phyloP scores from a whole-genome alignment of 768 basidiomycete genomes.

The Nidularia pulvinata region DNA sequence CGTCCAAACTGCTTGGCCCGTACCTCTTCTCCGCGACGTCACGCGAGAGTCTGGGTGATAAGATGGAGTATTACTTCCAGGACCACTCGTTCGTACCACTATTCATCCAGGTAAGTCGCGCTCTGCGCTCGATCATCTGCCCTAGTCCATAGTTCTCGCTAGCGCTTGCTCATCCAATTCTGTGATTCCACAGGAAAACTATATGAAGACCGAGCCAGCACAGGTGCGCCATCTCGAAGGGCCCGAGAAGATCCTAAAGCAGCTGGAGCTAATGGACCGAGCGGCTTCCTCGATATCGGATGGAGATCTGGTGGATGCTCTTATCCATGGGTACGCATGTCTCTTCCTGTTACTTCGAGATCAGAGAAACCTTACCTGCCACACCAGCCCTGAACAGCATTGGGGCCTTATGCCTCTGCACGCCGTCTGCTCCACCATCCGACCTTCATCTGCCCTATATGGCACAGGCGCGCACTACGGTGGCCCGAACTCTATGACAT shows the following conservation, averaged over 20 bases:
- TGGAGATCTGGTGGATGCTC: slow-evolving; percentile 88
- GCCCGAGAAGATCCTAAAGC: slow-evolving; percentile 65
- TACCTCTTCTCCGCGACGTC: slow-evolving; percentile 86
- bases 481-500: slow-evolving; percentile 66
- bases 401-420: slow-evolving; percentile 96
- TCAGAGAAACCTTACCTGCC: slow-evolving; percentile 1
- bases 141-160: neutral
- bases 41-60: slow-evolving; percentile 82
- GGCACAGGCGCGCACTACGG: slow-evolving; percentile 70
- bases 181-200: slow-evolving; percentile 74
- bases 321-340: slow-evolving; percentile 82
- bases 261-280: slow-evolving; percentile 78
- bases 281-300: slow-evolving; percentile 95
- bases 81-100: slow-evolving; percentile 94
- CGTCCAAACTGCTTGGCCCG: slow-evolving; percentile 88
- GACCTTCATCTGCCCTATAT: slow-evolving; percentile 83
- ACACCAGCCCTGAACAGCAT: slow-evolving; percentile 82
- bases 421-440: slow-evolving; percentile 87
- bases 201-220: slow-evolving; percentile 81
- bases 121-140: neutral
- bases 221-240: slow-evolving; percentile 56
- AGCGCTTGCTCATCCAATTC: neutral
- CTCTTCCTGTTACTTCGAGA: neutral
- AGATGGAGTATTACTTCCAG: slow-evolving; percentile 97
- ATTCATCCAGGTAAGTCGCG: slow-evolving; percentile 77